Evolutionary conservation across 352 stramenopile species (phyloP).

Genomic region (Thalassiosira pacifica): DNA sequence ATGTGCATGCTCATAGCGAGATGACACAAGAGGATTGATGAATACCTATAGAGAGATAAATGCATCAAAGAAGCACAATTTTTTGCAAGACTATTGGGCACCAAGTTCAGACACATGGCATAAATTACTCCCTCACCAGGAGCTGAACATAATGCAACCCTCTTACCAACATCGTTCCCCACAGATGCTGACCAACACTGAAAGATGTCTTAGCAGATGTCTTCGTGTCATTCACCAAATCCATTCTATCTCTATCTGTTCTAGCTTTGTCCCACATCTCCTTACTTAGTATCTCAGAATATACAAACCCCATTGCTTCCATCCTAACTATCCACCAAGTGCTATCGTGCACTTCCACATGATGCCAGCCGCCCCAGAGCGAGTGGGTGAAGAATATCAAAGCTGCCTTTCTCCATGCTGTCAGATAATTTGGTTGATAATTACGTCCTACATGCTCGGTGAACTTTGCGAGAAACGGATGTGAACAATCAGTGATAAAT

Average conservation of each 20-base stretch:
- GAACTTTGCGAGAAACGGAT: no score
- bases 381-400: constrained; percentile 65
- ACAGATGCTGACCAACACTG: constrained; percentile 59
- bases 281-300: constrained; percentile 75
- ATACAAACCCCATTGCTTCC: constrained; percentile 81
- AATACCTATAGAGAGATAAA: not conserved
- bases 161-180: constrained; percentile 38
- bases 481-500: no score
- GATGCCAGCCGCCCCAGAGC: constrained; percentile 86
- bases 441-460: constrained; percentile 79
- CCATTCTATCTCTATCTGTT: constrained; percentile 48
- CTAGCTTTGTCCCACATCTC: constrained; percentile 52
- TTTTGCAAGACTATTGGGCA: not conserved
- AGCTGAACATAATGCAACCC: not conserved
- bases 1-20: no score
- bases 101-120: not conserved
- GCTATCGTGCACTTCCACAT: constrained; percentile 86
- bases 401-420: constrained; percentile 74
- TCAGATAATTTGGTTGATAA: constrained; percentile 85
- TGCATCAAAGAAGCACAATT: not conserved
- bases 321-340: constrained; percentile 85
- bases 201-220: constrained; percentile 25
- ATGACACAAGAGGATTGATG: not conserved
- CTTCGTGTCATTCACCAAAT: constrained; percentile 50
- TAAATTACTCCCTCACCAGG: not conserved